A percentile compares a stretch with the other conserved stretches of the same genome.
These are phyloP conservation scores for Irpex sp. DNA, from an alignment of 1,284 basidiomycete species.

Conservation along the genomic window DNA sequence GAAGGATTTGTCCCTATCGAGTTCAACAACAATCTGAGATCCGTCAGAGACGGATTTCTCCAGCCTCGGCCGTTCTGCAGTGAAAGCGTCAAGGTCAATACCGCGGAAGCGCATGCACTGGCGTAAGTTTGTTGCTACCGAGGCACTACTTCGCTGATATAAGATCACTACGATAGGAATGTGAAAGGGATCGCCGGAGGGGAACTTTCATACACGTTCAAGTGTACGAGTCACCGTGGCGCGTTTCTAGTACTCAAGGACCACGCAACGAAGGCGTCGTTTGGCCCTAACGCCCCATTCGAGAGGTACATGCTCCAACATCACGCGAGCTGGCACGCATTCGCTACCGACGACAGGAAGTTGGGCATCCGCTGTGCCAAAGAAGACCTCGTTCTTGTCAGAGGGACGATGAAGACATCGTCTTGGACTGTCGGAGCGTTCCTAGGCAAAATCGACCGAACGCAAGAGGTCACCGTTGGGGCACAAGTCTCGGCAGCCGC, in stretches of 20 bases:
- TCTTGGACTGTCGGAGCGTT: not conserved
- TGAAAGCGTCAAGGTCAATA: not conserved
- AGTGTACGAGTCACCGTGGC: not conserved
- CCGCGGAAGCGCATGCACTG: not conserved
- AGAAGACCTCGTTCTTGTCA: not conserved
- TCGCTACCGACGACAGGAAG: not conserved
- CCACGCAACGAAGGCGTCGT: not conserved
- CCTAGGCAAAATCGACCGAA: not conserved
- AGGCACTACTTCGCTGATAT: not conserved
- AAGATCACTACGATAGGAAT: not conserved
- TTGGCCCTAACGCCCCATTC: not conserved
- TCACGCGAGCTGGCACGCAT: not conserved
- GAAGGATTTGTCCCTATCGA: conserved; percentile 1
- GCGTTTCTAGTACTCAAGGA: not conserved
- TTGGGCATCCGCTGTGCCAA: not conserved
- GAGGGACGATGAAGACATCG: not conserved
- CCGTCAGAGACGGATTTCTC: not conserved
- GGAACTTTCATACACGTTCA: not conserved
- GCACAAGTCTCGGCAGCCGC: not conserved
- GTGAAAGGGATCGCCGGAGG: not conserved
- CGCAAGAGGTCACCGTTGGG: not conserved
- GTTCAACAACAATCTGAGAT: not conserved
- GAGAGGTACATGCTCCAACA: not conserved
- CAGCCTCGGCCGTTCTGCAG: not conserved
- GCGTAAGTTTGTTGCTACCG: not conserved